Conservation (phyloP, 352 stramenopile species). For the Elongisporangium undulatum region DNA sequence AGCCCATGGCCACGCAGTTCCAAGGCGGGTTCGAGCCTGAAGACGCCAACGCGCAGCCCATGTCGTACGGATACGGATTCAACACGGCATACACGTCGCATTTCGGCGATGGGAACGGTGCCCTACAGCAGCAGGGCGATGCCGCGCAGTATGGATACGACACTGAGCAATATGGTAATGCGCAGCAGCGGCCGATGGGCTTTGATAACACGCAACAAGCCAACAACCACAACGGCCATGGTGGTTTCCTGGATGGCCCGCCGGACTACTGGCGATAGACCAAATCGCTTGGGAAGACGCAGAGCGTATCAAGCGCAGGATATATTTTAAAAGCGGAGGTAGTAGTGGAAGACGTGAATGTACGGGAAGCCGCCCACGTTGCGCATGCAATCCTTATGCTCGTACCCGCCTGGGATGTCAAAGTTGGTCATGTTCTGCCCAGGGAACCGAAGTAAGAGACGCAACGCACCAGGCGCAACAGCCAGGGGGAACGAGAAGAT, state of each 20-base stretch:
- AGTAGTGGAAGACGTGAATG: slow-evolving; percentile 77
- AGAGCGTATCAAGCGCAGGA: not conserved
- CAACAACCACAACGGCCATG: slow-evolving; percentile 21
- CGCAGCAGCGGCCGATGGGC: slow-evolving; percentile 18
- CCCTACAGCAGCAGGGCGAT: slow-evolving; percentile 10
- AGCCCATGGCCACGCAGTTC: slow-evolving; percentile 23
- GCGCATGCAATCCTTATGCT: slow-evolving; percentile 45
- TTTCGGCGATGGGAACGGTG: slow-evolving; percentile 15
- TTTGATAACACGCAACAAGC: slow-evolving; percentile 24
- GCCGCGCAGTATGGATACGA: slow-evolving; percentile 13
- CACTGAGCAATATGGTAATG: slow-evolving; percentile 59
- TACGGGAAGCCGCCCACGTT: slow-evolving; percentile 69
- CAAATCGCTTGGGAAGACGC: not conserved
- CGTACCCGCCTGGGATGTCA: slow-evolving; percentile 52
- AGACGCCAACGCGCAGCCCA: slow-evolving; percentile 30
- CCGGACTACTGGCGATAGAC: slow-evolving; percentile 55
- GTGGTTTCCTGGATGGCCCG: slow-evolving; percentile 38
- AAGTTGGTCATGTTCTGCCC: slow-evolving; percentile 34
- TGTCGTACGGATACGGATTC: slow-evolving; percentile 23
- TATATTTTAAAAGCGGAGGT: slow-evolving; percentile 48
- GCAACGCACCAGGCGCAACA: no score
- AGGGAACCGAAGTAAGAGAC: not conserved
- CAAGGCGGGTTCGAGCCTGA: slow-evolving; percentile 66
- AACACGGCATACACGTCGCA: slow-evolving; percentile 15
- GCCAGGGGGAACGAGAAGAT: no score